Evolutionary conservation across 306 rosid genomes (phyloP).

Genomic region (Betula pendula): DNA sequence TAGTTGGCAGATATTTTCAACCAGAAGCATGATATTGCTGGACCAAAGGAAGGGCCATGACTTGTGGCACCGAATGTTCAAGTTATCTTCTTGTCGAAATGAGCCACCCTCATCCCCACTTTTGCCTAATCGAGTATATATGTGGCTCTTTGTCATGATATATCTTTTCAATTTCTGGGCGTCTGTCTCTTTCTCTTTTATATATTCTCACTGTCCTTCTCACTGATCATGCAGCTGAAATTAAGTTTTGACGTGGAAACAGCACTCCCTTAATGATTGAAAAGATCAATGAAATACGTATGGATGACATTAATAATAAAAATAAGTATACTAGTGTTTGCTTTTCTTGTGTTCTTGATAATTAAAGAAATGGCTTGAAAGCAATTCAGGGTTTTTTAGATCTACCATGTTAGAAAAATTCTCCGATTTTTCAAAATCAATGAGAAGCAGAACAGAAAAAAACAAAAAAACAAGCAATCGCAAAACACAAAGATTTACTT

Average conservation of each 20-base stretch:
- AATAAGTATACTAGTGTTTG: not conserved
- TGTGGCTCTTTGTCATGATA: no score
- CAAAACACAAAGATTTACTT: no score
- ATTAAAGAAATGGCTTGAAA: not conserved
- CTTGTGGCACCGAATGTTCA: not conserved
- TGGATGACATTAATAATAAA: no score
- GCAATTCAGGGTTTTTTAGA: no score
- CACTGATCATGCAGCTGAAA: not conserved
- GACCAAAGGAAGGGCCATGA: not conserved
- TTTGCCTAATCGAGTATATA: not conserved
- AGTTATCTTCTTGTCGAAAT: not conserved
- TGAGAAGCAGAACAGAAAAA: no score
- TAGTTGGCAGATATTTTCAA: not conserved
- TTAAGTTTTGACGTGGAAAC: not conserved
- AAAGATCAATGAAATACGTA: not conserved
- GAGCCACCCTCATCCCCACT: not conserved
- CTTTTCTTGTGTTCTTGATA: not conserved
- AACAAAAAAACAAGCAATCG: no score
- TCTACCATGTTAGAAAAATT: no score
- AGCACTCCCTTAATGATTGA: not conserved
- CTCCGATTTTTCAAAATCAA: no score
- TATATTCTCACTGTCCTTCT: not conserved
- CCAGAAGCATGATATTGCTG: not conserved
- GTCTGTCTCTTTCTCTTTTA: not conserved
- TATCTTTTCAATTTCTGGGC: not conserved